Conservation (phyloP, 345 rosid species). For the Mangifera indica region DNA sequence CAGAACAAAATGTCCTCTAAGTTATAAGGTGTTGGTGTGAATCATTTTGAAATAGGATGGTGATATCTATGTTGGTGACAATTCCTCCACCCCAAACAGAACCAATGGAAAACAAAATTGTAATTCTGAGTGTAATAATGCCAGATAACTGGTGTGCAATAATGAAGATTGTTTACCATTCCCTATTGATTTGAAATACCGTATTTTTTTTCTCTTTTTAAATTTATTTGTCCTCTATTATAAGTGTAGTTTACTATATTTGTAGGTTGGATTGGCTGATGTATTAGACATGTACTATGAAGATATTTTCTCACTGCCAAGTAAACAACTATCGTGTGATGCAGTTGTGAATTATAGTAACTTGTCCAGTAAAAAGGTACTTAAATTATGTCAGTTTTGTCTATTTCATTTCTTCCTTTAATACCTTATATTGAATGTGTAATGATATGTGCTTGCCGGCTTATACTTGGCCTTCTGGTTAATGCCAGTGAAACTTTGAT, state of each 20-base stretch:
- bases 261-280: constrained; percentile 82
- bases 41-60: background rate
- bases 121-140: constrained; percentile 2
- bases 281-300: constrained; percentile 78
- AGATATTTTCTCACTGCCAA: constrained; percentile 71
- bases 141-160: background rate
- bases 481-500: background rate
- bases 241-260: constrained; percentile 24
- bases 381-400: constrained; percentile 11
- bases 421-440: constrained; percentile 1
- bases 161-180: constrained; percentile 6
- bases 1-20: background rate
- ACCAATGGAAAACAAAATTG: background rate
- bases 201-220: background rate
- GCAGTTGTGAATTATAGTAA: constrained; percentile 36
- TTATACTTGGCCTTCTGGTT: background rate
- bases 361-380: constrained; percentile 67
- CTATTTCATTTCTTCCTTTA: background rate
- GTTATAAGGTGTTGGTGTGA: background rate
- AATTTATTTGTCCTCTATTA: constrained; percentile 10
- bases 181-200: background rate
- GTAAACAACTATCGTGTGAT: constrained; percentile 56
- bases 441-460: background rate
- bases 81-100: background rate
- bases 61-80: background rate